phyloP scores from a whole-genome alignment of 2,329 filamentous ascomycete genomes.

The Botrytis deweyae region DNA sequence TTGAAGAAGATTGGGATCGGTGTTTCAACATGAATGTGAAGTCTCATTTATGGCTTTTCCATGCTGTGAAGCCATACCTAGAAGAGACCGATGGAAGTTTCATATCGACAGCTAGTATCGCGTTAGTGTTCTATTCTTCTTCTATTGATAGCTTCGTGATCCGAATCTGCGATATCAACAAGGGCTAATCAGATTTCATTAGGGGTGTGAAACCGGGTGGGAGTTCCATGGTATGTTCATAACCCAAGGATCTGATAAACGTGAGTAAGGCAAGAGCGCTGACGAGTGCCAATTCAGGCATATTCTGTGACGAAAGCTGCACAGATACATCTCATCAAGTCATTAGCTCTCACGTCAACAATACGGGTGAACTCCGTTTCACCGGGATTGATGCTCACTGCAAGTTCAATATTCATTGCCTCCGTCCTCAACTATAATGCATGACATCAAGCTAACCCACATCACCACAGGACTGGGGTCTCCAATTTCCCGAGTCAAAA shows the following conservation, averaged over 20 bases:
- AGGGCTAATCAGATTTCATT: background rate
- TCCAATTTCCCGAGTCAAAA: slow-evolving; percentile 29
- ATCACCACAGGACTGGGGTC: slow-evolving; percentile 31
- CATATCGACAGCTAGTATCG: slow-evolving; percentile 62
- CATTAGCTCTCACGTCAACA: slow-evolving; percentile 52
- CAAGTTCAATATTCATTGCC: background rate
- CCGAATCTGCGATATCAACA: no score
- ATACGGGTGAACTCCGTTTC: slow-evolving; percentile 56
- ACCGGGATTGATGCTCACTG: slow-evolving; percentile 15
- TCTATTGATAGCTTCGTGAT: background rate
- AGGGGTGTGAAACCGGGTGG: slow-evolving; percentile 56
- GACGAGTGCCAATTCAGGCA: slow-evolving; percentile 46
- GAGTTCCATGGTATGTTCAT: slow-evolving; percentile 51
- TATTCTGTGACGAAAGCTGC: slow-evolving; percentile 79
- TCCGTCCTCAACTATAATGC: background rate
- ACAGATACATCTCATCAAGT: slow-evolving; percentile 58
- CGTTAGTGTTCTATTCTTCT: slow-evolving; percentile 44
- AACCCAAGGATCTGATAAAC: background rate
- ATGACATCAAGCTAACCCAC: background rate
- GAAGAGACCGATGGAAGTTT: slow-evolving; percentile 60
- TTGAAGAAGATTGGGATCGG: slow-evolving; percentile 59
- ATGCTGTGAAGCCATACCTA: slow-evolving; percentile 53
- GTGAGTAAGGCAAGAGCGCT: no score
- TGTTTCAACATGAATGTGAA: slow-evolving; percentile 64
- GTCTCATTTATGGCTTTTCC: slow-evolving; percentile 58